Evolutionary conservation across 2,329 filamentous ascomycete species (phyloP).

Genomic region (Colletotrichum simmondsii): DNA sequence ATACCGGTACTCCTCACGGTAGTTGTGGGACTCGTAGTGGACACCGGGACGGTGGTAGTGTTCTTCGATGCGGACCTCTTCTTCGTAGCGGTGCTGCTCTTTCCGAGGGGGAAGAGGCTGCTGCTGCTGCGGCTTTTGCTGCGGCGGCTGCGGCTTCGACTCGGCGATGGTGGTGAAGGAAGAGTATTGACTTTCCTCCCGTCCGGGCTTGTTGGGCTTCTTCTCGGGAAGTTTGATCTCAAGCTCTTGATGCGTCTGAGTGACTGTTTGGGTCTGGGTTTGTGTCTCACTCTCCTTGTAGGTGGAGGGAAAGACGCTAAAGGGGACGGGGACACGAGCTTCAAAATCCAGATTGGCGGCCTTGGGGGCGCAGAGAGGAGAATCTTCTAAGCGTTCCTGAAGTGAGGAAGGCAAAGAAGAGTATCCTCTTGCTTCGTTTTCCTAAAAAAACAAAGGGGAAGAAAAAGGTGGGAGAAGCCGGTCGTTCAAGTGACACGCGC

Average conservation of each 20-base stretch:
- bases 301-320: constrained; percentile 99
- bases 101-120: constrained; percentile 64
- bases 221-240: constrained; percentile 75
- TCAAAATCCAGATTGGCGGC: constrained; percentile 99
- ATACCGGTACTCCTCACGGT: constrained; percentile 65
- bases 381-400: constrained; percentile 72
- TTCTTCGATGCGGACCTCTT: constrained; percentile 87
- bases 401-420: constrained; percentile 75
- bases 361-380: constrained; percentile 69
- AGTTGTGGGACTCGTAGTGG: constrained; percentile 61
- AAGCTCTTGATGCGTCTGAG: constrained; percentile 84
- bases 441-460: constrained; percentile 65
- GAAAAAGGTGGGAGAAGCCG: constrained; percentile 47
- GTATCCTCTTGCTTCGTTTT: constrained; percentile 74
- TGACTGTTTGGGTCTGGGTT: constrained; percentile 55
- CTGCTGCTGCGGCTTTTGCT: constrained; percentile 64
- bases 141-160: constrained; percentile 3
- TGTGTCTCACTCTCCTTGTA: constrained; percentile 73
- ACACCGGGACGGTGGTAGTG: constrained; percentile 77
- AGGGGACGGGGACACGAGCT: constrained; percentile 98
- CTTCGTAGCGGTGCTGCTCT: constrained; percentile 76
- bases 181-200: constrained; percentile 97
- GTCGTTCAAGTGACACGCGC: constrained; percentile 34
- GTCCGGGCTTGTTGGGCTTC: constrained; percentile 81
- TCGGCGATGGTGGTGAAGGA: constrained; percentile 70